Evolutionary conservation across 768 basidiomycete genomes (phyloP).

Genomic region (Trametes meyenii): DNA sequence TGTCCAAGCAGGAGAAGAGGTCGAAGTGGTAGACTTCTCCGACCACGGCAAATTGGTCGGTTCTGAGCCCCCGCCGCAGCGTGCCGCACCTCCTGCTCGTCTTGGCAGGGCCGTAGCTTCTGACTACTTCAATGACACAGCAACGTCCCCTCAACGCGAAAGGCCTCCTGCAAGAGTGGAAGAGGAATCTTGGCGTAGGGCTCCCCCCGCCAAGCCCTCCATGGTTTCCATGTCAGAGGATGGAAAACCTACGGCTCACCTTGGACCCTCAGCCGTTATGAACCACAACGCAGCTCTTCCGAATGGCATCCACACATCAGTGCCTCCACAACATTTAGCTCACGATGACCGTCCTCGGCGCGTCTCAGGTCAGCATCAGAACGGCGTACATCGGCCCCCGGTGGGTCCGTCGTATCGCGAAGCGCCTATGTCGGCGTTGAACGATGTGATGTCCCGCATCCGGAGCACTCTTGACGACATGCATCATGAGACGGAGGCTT

Average conservation of each 20-base stretch:
- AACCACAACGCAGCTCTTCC: background rate
- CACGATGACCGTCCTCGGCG: constrained; percentile 18
- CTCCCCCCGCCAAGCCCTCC: constrained; percentile 8
- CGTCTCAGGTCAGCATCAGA: constrained; percentile 11
- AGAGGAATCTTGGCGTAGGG: constrained; percentile 50
- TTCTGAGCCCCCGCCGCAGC: constrained; percentile 34
- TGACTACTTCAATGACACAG: constrained; percentile 70
- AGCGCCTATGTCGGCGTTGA: constrained; percentile 69
- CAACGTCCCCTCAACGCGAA: constrained; percentile 1
- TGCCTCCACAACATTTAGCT: background rate
- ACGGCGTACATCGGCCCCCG: constrained; percentile 27
- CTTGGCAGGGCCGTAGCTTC: constrained; percentile 58
- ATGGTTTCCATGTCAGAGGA: background rate
- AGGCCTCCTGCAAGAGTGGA: constrained; percentile 37
- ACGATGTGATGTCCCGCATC: constrained; percentile 85
- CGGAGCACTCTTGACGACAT: constrained; percentile 77
- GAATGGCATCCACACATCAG: background rate
- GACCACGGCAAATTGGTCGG: constrained; percentile 75
- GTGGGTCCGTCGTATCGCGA: constrained; percentile 44
- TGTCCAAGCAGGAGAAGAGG: constrained; percentile 54
- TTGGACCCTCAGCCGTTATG: background rate
- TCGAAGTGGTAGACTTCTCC: constrained; percentile 81
- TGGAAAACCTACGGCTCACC: background rate
- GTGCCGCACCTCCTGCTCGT: constrained; percentile 30
- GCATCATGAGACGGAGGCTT: constrained; percentile 44